A percentile compares a stretch with the other conserved stretches of the same genome.
These are phyloP conservation scores for Nicotiana noctiflora DNA, from an alignment of 257 asterid species.

Conservation along the genomic window DNA sequence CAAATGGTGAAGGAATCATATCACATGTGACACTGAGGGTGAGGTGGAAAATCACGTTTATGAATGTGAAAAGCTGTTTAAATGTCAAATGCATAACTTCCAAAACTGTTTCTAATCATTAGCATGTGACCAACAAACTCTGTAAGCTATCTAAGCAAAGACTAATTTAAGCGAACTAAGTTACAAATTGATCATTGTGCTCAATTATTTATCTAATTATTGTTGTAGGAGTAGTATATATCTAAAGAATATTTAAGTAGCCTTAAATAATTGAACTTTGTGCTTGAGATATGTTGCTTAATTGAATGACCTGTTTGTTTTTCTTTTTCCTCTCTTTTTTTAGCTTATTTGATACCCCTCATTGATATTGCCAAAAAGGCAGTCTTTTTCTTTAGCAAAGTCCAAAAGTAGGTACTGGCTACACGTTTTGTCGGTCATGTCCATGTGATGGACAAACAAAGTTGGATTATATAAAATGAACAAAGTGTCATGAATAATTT, in stretches of 20 bases:
- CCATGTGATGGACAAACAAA: neutral
- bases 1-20: constrained; percentile 6
- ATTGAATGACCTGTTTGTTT: neutral
- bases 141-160: neutral
- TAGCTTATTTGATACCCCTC: neutral
- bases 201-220: neutral
- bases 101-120: constrained; percentile 4
- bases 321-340: neutral
- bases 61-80: constrained; percentile 3
- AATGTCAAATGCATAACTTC: neutral
- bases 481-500: too few species aligned
- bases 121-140: neutral
- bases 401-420: neutral
- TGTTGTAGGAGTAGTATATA: neutral
- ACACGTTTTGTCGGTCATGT: neutral
- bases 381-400: neutral
- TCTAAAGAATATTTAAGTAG: neutral
- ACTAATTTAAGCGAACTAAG: neutral
- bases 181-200: neutral
- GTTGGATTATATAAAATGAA: neutral
- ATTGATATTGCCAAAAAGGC: neutral
- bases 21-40: neutral
- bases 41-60: constrained; percentile 12
- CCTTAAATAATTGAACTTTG: neutral
- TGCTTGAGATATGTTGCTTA: neutral